These are phyloP conservation scores for Lenzites betulinus DNA, from an alignment of 768 basidiomycete species.

Conservation along the genomic window DNA sequence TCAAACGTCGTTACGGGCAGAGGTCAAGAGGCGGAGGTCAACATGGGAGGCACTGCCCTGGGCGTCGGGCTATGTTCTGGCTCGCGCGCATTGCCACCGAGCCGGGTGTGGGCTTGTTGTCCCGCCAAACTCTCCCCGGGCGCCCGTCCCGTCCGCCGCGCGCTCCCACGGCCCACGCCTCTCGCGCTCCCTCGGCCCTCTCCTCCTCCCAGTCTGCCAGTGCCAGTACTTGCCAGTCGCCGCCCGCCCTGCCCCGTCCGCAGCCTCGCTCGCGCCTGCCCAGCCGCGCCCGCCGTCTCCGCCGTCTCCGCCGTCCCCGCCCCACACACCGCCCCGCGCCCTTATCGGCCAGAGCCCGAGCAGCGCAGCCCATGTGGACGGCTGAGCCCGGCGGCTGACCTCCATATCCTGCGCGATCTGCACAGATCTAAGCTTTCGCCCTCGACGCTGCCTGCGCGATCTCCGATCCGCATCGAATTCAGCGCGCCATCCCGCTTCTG, in stretches of 20 bases:
- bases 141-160: not conserved
- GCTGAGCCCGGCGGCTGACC: not conserved
- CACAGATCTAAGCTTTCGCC: slow-evolving; percentile 16
- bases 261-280: not conserved
- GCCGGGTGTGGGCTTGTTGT: slow-evolving; percentile 9
- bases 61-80: slow-evolving; percentile 1
- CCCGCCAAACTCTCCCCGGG: no score
- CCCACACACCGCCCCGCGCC: not conserved
- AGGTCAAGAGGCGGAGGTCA: not conserved
- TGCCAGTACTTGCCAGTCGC: no score
- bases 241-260: not conserved
- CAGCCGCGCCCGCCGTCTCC: slow-evolving; percentile 1
- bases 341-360: not conserved
- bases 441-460: slow-evolving; percentile 5
- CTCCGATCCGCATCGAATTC: slow-evolving; percentile 18
- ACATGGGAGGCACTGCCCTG: slow-evolving; percentile 7
- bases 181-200: not conserved
- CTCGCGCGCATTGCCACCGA: slow-evolving; percentile 17
- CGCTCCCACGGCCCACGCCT: slow-evolving; percentile 9
- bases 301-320: not conserved
- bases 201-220: not conserved
- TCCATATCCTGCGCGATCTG: slow-evolving; percentile 9
- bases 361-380: not conserved
- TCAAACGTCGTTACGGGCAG: slow-evolving; percentile 5
- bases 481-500: slow-evolving; percentile 14